Base-by-base conservation (phyloP, 2,329 filamentous ascomycete species). In the Venturia nashicola region DNA sequence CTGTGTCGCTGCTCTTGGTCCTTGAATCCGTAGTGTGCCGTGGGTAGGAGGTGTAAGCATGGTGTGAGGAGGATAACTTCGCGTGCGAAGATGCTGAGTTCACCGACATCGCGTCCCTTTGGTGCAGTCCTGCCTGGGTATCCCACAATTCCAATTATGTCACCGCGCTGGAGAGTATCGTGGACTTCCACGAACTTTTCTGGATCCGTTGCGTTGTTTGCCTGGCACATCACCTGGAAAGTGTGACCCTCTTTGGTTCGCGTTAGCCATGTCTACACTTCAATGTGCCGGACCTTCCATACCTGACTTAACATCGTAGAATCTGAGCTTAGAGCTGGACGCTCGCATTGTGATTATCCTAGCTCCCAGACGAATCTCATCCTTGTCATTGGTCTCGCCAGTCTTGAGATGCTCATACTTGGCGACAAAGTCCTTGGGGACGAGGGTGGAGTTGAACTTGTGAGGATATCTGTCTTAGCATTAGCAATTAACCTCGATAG, bases 61-160 rank as follows among this genome's bases (percentile, higher is more conserved):
- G 94, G 94, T 0, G 93, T 88, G 66, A 99, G 82, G n/a, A 64
- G 62, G 34, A 43, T 54, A 68, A 99, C 83, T 76, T 97, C 88
- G 61, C 84, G 86, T 1, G 94, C 94, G 72, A 96, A 96, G 75
- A 99, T 91, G 51, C 91, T 96, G 90, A 99, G 83, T 78, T 99
- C 93, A 68, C 92, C 91, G 68, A 91, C 89, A 71, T 88, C 85
- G 68, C 91, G 83, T 78, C 86, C 94, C 85, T 94, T 94, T 70
- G 94, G 94, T 68, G 87, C 87, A 51, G 92, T 97, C 65, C 92
- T 80, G 66, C 90, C 90, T 8, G 91, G 88, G 76, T 86, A 94
- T 63, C 91, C 91, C 67, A 90, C 82, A 68, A 96, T 84, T 66
- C 93, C 94, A 70, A 99, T 89, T 68, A 96, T 90, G 75, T 99